These are phyloP conservation scores for Rhynchospora breviuscula DNA, from an alignment of 176 grass and related monocot genomes.

Conservation along the genomic window DNA sequence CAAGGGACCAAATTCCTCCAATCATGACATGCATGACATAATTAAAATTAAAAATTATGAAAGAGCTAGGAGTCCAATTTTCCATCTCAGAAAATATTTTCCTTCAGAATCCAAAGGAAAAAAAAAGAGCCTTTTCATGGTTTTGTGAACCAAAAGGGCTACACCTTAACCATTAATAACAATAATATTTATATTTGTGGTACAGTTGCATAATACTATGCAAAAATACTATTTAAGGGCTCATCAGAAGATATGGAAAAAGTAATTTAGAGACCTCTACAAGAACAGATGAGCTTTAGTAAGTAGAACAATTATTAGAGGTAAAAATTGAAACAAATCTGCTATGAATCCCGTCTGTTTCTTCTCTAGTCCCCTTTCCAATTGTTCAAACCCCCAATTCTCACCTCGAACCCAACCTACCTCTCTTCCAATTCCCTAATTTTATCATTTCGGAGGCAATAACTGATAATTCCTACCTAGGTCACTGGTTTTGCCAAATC, in stretches of 20 bases:
- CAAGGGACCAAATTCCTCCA: neutral
- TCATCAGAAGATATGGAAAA: neutral
- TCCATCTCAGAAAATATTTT: neutral
- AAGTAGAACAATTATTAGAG: neutral
- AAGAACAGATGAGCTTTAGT: too few species aligned
- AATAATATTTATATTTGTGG: neutral
- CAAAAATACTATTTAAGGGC: neutral
- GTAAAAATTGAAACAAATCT: neutral
- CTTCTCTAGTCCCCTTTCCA: neutral
- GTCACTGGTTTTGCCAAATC: neutral
- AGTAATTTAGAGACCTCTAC: neutral
- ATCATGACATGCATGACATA: too few species aligned
- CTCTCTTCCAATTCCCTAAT: neutral
- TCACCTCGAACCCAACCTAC: neutral
- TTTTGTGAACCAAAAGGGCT: neutral
- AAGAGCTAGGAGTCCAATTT: neutral
- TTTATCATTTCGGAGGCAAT: neutral
- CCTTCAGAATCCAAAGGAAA: neutral
- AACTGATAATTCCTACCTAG: neutral
- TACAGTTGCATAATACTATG: neutral
- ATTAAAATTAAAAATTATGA: neutral
- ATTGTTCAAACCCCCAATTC: neutral
- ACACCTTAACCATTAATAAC: neutral
- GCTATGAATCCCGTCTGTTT: neutral
- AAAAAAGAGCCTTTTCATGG: neutral